Percentiles rank a stretch among this genome's conserved stretches.
Evolutionary conservation across 2,329 filamentous ascomycete species (phyloP).

Genomic region (Trichoderma asperellum): DNA sequence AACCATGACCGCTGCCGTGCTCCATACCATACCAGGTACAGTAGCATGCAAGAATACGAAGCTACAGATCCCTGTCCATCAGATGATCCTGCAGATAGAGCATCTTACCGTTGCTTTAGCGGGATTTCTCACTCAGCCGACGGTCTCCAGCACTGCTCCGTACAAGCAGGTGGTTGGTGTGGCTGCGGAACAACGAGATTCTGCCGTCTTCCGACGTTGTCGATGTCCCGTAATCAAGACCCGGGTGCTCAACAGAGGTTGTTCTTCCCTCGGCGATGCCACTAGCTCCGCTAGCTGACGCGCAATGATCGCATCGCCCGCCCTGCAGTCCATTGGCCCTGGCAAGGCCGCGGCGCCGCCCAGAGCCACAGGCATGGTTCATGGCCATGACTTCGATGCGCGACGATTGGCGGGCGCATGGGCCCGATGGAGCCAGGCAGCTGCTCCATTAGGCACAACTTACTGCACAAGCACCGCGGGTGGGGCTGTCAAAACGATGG

Average conservation of each 20-base stretch:
- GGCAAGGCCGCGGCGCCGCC: conserved; percentile 1
- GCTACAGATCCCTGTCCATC: conserved; percentile 15
- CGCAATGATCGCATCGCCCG: conserved; percentile 21
- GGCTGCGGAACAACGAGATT: neutral
- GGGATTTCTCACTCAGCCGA: neutral
- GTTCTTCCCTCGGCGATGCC: neutral
- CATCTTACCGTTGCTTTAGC: neutral
- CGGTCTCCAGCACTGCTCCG: neutral
- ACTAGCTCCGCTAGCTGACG: conserved; percentile 9
- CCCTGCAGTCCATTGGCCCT: conserved; percentile 15
- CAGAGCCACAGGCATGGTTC: conserved; percentile 4
- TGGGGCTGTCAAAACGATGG: conserved; percentile 7
- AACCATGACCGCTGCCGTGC: neutral
- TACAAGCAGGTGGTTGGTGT: neutral
- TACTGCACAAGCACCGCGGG: neutral
- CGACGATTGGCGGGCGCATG: conserved; percentile 17
- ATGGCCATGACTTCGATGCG: conserved; percentile 14
- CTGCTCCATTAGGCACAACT: conserved; percentile 1
- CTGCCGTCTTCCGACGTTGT: neutral
- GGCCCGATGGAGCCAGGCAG: conserved; percentile 2
- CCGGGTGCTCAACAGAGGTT: neutral
- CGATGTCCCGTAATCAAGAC: neutral
- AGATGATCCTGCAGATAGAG: conserved; percentile 16
- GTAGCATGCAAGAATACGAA: conserved; percentile 10
- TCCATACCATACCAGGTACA: neutral